A percentile compares a stretch with the other conserved stretches of the same genome.
These are phyloP conservation scores for Colletotrichum sp. DNA, from an alignment of 2,329 filamentous ascomycete species.

Conservation along the genomic window DNA sequence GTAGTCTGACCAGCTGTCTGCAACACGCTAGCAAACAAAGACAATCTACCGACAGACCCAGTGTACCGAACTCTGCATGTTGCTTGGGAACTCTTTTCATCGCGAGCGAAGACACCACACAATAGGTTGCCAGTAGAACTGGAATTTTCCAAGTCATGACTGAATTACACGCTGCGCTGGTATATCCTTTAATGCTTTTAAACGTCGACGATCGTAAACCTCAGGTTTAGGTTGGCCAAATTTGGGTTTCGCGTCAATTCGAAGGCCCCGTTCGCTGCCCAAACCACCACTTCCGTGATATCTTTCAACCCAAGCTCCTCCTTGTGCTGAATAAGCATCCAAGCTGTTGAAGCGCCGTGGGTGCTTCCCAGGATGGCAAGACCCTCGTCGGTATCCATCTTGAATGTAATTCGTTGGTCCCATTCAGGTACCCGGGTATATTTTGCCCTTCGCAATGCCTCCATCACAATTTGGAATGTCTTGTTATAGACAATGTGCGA, in stretches of 20 bases:
- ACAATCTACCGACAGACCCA: too few relatives aligned
- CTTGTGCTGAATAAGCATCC: background rate
- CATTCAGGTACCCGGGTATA: background rate
- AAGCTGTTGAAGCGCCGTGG: background rate
- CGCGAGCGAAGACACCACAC: too few relatives aligned
- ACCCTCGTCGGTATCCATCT: background rate
- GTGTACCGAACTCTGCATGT: background rate
- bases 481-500: background rate
- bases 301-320: background rate
- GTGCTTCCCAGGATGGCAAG: background rate
- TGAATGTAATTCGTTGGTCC: background rate
- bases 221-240: background rate
- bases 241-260: background rate
- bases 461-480: background rate
- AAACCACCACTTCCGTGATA: background rate
- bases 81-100: background rate
- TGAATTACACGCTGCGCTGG: background rate
- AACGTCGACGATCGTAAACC: background rate
- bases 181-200: background rate
- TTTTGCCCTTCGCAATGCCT: background rate
- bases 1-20: too few relatives aligned
- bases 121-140: accelerated
- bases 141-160: background rate
- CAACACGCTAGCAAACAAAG: too few relatives aligned
- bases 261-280: background rate